Evolutionary conservation across 768 basidiomycete species (phyloP).

Genomic region (Termitomyces sp.): DNA sequence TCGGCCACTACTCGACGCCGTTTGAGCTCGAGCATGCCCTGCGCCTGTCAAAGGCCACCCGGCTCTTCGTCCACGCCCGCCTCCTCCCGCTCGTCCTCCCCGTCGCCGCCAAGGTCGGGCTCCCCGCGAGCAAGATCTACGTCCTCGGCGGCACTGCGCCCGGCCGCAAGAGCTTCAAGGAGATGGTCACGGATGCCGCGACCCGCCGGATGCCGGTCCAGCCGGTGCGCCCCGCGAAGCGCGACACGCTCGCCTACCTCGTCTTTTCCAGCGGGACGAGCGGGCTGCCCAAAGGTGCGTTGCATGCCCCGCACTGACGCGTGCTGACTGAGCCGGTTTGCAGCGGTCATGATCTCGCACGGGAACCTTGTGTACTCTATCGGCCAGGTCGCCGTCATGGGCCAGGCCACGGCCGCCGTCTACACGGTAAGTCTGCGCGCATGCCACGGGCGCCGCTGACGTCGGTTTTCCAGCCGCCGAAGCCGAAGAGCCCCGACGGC

Average conservation of each 20-base stretch:
- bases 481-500: constrained; percentile 34
- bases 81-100: constrained; percentile 36
- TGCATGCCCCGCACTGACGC: background rate
- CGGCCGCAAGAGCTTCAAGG: constrained; percentile 35
- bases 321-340: background rate
- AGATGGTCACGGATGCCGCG: constrained; percentile 30
- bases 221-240: constrained; percentile 9
- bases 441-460: background rate
- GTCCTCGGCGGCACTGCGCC: constrained; percentile 35
- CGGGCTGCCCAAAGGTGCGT: constrained; percentile 19
- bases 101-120: constrained; percentile 27
- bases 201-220: constrained; percentile 11
- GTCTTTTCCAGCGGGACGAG: constrained; percentile 20
- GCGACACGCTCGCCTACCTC: constrained; percentile 17
- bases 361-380: constrained; percentile 50
- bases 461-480: constrained; percentile 26
- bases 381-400: constrained; percentile 27
- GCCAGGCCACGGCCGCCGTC: constrained; percentile 25
- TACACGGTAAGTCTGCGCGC: constrained; percentile 24
- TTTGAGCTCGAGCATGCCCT: constrained; percentile 50
- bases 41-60: constrained; percentile 40
- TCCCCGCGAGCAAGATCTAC: constrained; percentile 37
- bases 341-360: constrained; percentile 73
- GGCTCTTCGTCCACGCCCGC: constrained; percentile 45
- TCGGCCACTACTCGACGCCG: constrained; percentile 49